Evolutionary conservation across 257 asterid species (phyloP), one percentile per base, ranked within the genome.

Genomic region (Verbascum thapsus): DNA sequence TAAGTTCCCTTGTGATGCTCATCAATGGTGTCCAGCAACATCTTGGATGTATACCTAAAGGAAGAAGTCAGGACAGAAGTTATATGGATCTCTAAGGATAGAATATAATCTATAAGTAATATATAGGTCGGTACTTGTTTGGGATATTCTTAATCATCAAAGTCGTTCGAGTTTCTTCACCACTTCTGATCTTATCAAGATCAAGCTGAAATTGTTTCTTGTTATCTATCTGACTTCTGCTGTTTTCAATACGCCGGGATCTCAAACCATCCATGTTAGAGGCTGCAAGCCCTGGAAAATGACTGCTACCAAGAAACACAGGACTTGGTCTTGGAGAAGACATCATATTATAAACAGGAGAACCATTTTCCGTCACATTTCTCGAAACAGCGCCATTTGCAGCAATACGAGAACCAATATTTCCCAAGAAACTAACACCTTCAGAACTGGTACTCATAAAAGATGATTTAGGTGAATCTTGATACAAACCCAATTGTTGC

Each of bases 121-220:
- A 7, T 3, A 12, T 19, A 45, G 15, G 16, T 6, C 53, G n/a
- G 67, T 84, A 88, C 96, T 88, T 88, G 84, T 88, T 88, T 6
- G 96, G 96, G 74, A 88, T 88, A 58, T 88, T 86, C 63, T 86
- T 88, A 30, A 88, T 77, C 96, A 88, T 88, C 69, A 88, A 61
- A 9, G 96, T 88, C 3, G 96, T 86, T 61, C 95, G 71, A 52
- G 61, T 68, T 69, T 88, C 96, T 75, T 77, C 88, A 8, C 95
- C 92, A 60, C 35, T 70, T 55, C 43, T 65, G 68, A 88, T 88
- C 82, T 77, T 88, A 10, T 76, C 87, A 65, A 84, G 73, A 76
- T 88, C 88, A 30, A 88, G 87, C 40, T 72, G 87, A 80, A 75
- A 88, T 18, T 68, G 88, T 42, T 41, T 76, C 73, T 69, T 78